Percentiles rank a stretch among this genome's conserved stretches.
Conservation (phyloP, 805 yeast genomes). For the Metschnikowia henanensis region DNA sequence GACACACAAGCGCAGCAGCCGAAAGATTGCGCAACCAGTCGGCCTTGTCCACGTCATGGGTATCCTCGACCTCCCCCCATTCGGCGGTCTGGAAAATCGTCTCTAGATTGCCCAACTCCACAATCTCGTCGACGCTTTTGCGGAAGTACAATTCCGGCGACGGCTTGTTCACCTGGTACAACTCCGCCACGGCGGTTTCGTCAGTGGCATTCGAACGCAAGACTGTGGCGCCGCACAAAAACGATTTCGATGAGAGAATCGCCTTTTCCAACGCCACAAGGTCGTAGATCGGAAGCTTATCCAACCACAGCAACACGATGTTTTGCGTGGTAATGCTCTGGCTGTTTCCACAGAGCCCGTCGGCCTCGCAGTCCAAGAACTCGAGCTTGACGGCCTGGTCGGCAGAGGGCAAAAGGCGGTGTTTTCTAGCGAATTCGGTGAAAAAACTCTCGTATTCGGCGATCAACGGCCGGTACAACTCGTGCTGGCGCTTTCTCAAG, state of each 20-base stretch:
- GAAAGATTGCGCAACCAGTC: slow-evolving; percentile 83
- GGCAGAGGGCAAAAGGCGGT: slow-evolving; percentile 23
- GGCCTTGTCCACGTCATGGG: slow-evolving; percentile 95
- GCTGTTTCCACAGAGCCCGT: slow-evolving; percentile 78
- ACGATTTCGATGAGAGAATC: slow-evolving; percentile 82
- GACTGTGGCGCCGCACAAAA: slow-evolving; percentile 75
- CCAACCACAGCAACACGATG: slow-evolving; percentile 66
- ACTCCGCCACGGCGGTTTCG: slow-evolving; percentile 15
- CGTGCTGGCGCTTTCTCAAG: slow-evolving; percentile 77
- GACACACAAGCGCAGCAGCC: slow-evolving; percentile 59
- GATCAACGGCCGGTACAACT: slow-evolving; percentile 73
- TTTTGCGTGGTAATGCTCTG: slow-evolving; percentile 61
- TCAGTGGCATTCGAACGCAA: slow-evolving; percentile 47
- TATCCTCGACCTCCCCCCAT: slow-evolving; percentile 99
- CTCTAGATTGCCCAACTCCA: slow-evolving; percentile 78
- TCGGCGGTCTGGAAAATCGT: slow-evolving; percentile 78
- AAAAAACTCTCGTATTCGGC: slow-evolving; percentile 61
- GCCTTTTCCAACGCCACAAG: slow-evolving; percentile 88
- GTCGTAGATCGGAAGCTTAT: slow-evolving; percentile 66
- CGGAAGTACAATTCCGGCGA: slow-evolving; percentile 32
- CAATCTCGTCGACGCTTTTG: slow-evolving; percentile 64
- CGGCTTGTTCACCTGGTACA: slow-evolving; percentile 38
- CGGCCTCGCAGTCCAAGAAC: slow-evolving; percentile 74
- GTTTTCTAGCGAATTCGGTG: slow-evolving; percentile 36
- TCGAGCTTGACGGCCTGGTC: slow-evolving; percentile 43